phyloP scores from a whole-genome alignment of 106 monocot species.

The Vanilla planifolia region DNA sequence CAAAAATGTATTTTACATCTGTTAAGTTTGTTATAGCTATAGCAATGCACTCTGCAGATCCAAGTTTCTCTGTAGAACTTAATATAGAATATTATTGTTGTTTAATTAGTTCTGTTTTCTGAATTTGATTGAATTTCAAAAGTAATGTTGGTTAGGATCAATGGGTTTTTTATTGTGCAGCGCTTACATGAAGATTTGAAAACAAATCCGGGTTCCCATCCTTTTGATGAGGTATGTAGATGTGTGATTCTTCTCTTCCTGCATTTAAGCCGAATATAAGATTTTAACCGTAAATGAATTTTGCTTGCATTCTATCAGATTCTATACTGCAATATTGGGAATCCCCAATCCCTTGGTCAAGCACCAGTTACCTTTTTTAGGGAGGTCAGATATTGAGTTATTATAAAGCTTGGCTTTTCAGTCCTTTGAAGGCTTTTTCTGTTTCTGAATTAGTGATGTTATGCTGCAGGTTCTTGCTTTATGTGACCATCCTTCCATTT shows the following conservation, averaged over 20 bases:
- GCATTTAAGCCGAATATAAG: background rate
- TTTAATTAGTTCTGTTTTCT: background rate
- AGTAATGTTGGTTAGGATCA: background rate
- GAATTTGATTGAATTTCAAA: background rate
- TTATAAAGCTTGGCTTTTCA: background rate
- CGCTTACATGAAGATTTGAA: slow-evolving; percentile 65
- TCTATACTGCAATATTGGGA: slow-evolving; percentile 89
- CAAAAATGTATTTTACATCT: too few relatives aligned
- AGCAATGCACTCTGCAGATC: background rate
- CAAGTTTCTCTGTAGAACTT: background rate
- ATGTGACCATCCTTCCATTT: slow-evolving; percentile 63
- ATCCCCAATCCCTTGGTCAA: slow-evolving; percentile 91
- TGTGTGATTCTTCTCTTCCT: background rate
- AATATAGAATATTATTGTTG: background rate
- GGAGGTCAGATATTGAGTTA: slow-evolving; percentile 37
- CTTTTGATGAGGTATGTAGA: slow-evolving; percentile 70
- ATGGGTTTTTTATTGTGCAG: slow-evolving; percentile 18
- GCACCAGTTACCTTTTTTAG: slow-evolving; percentile 82
- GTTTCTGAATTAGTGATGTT: slow-evolving; percentile 10
- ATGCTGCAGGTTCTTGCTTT: slow-evolving; percentile 74
- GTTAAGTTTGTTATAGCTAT: too few relatives aligned
- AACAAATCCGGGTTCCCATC: slow-evolving; percentile 54
- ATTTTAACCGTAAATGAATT: background rate
- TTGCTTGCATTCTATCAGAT: slow-evolving; percentile 34
- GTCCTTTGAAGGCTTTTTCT: background rate